Evolutionary conservation across 2,329 filamentous ascomycete genomes (phyloP).

Genomic region (Elsinoe ampelina): DNA sequence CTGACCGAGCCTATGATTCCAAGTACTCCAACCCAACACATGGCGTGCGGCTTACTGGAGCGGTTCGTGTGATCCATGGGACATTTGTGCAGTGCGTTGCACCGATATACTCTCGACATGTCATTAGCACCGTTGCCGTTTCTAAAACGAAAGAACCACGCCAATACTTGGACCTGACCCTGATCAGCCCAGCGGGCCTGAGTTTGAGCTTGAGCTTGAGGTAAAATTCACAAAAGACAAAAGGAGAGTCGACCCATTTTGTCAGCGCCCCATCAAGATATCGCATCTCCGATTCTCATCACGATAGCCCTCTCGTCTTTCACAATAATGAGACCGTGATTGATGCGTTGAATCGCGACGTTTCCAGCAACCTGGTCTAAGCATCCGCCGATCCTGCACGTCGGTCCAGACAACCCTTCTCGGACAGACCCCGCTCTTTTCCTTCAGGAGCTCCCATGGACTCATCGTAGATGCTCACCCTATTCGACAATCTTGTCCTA

Average conservation of each 20-base stretch:
- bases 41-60: too few relatives aligned
- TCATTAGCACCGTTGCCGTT: slow-evolving; percentile 1
- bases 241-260: background rate
- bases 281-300: background rate
- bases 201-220: background rate
- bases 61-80: too few relatives aligned
- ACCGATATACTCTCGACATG: background rate
- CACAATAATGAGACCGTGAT: background rate
- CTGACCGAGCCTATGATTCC: too few relatives aligned
- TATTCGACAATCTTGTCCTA: slow-evolving; percentile 1
- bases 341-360: background rate
- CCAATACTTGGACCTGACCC: background rate
- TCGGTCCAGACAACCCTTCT: background rate
- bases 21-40: too few relatives aligned
- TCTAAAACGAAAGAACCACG: background rate
- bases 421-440: background rate
- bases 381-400: background rate
- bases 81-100: too few relatives aligned
- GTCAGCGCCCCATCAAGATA: background rate
- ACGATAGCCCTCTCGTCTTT: background rate
- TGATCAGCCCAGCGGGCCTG: background rate
- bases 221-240: background rate
- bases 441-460: background rate
- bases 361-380: background rate
- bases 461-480: background rate